phyloP scores from a whole-genome alignment of 805 yeast genomes.

The Nakazawaea wyomingensis region DNA sequence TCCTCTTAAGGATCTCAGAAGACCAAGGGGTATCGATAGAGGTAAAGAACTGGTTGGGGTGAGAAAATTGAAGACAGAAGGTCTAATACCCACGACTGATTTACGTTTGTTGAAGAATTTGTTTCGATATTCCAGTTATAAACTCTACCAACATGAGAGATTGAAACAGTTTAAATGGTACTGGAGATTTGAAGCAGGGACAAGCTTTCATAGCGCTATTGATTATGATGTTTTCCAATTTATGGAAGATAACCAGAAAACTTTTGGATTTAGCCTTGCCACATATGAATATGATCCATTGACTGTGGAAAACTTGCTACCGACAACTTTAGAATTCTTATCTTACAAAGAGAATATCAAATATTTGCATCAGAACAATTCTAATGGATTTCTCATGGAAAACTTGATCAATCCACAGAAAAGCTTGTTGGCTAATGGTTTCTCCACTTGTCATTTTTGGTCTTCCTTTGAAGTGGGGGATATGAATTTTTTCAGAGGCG shows the following conservation, averaged over 20 bases:
- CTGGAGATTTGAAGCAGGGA: slow-evolving; percentile 91
- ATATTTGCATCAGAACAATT: slow-evolving; percentile 52
- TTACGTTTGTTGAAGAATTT: slow-evolving; percentile 77
- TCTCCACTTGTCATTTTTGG: slow-evolving; percentile 88
- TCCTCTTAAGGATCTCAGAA: slow-evolving; percentile 47
- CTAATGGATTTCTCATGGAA: slow-evolving; percentile 70
- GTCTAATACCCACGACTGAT: slow-evolving; percentile 62
- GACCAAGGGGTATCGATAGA: slow-evolving; percentile 52
- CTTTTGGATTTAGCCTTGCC: slow-evolving; percentile 73
- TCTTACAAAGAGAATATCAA: slow-evolving; percentile 44
- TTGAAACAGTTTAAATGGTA: slow-evolving; percentile 72
- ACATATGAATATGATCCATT: slow-evolving; percentile 56
- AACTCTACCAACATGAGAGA: slow-evolving; percentile 68
- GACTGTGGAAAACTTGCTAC: slow-evolving; percentile 78
- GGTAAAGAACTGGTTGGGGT: slow-evolving; percentile 19
- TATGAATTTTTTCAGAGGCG: slow-evolving; percentile 67
- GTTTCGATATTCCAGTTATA: slow-evolving; percentile 87
- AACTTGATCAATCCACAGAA: slow-evolving; percentile 53
- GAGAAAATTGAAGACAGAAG: slow-evolving; percentile 28
- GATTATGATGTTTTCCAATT: slow-evolving; percentile 75
- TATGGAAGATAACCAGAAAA: slow-evolving; percentile 70
- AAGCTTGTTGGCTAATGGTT: slow-evolving; percentile 39
- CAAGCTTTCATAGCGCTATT: slow-evolving; percentile 69
- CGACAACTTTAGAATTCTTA: slow-evolving; percentile 60
- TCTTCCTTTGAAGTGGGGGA: slow-evolving; percentile 79